These are phyloP conservation scores for Trematosphaeria pertusa DNA, from an alignment of 2,329 filamentous ascomycete genomes.

Conservation along the genomic window DNA sequence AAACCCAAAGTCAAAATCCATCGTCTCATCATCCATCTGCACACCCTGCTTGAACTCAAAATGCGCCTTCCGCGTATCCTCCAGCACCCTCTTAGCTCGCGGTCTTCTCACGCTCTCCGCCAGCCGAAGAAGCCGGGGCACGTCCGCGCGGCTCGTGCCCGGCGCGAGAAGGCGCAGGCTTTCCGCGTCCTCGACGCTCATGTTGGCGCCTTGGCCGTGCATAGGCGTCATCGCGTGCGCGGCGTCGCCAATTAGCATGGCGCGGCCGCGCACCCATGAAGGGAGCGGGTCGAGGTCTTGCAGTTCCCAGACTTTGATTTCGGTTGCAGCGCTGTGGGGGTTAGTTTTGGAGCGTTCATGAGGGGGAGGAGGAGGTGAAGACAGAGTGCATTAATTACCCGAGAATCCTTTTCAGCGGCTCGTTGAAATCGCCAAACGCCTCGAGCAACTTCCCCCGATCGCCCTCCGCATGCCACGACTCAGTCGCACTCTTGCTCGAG, in stretches of 20 bases:
- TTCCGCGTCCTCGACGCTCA: slow-evolving; percentile 62
- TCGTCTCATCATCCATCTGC: no score
- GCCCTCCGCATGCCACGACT: slow-evolving; percentile 50
- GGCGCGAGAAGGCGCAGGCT: slow-evolving; percentile 34
- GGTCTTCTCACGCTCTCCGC: background rate
- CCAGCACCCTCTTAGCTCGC: background rate
- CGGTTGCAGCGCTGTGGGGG: background rate
- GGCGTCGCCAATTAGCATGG: slow-evolving; percentile 63
- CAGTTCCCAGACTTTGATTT: background rate
- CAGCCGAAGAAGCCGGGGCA: background rate
- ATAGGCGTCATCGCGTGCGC: slow-evolving; percentile 62
- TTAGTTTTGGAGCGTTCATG: no score
- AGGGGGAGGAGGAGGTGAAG: no score
- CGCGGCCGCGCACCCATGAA: slow-evolving; percentile 41
- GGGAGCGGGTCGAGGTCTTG: slow-evolving; percentile 1
- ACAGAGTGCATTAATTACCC: no score
- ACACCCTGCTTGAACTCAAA: no score
- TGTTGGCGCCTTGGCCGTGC: slow-evolving; percentile 61
- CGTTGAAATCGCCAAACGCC: slow-evolving; percentile 48
- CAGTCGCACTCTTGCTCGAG: background rate
- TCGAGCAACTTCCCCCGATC: slow-evolving; percentile 42
- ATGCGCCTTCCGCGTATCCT: background rate
- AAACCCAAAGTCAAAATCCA: no score
- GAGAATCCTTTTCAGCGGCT: slow-evolving; percentile 5
- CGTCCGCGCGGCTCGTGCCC: background rate